Evolutionary conservation across 345 rosid genomes (phyloP).

Genomic region (Eucalyptus marginata): DNA sequence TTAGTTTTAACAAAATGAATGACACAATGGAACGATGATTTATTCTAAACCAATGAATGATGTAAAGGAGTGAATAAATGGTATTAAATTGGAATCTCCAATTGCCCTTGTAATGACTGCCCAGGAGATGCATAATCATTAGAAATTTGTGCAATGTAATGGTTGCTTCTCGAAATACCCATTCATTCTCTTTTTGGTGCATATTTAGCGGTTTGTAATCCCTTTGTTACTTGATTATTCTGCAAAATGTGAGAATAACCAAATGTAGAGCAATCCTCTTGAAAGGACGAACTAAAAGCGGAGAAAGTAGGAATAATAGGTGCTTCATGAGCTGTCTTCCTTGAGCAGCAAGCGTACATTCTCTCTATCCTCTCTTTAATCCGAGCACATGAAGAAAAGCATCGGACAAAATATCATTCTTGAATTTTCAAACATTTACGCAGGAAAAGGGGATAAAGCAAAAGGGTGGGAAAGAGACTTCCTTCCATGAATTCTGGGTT

Average conservation of each 20-base stretch:
- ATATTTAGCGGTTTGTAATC: not conserved
- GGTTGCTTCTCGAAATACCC: not conserved
- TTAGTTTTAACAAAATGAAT: not conserved
- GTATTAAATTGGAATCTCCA: not conserved
- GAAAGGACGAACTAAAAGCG: not conserved
- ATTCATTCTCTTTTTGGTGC: not conserved
- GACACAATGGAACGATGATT: not conserved
- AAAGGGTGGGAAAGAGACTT: not conserved
- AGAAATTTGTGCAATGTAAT: not conserved
- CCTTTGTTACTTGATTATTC: not conserved
- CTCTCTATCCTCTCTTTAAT: not conserved
- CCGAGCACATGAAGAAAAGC: not conserved
- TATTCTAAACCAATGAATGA: not conserved
- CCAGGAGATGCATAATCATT: not conserved
- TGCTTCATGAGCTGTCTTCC: not conserved
- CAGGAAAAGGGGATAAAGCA: not conserved
- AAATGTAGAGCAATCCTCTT: not conserved
- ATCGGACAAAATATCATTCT: not conserved
- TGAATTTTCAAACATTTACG: not conserved
- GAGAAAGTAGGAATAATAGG: not conserved
- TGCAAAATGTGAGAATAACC: not conserved
- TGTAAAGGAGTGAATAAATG: not conserved
- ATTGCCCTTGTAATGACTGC: not conserved
- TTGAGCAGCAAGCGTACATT: not conserved
- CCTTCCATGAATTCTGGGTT: not conserved